Evolutionary conservation across 345 rosid genomes (phyloP), one percentile per base, ranked within the genome.

Genomic region (Corchorus capsularis): DNA sequence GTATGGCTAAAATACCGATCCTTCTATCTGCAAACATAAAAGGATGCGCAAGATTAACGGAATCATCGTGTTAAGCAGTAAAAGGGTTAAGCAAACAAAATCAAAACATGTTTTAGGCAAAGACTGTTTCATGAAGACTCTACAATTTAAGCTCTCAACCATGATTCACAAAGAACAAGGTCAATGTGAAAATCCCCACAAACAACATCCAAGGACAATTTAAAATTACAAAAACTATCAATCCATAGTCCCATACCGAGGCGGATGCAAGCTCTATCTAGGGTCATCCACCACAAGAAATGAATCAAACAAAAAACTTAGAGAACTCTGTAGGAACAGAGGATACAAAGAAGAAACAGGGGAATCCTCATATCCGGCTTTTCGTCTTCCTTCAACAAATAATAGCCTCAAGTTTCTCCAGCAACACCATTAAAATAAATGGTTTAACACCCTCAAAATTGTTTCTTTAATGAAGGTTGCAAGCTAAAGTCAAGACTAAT

Each of bases 311-410:
- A 16, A 17, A 19, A 65, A 53, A 53, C 47, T 35, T 8, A 1
- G 4, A 60, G 5, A 22, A 20, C 13, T 22, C 50, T 47, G 3
- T 49, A 32, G 4, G 32, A 73, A 49, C 63, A 46, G 32, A 68
- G 39, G 64, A 66, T 34, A 15, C 17, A n/a, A 14, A 50, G 50
- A 50, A 22, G 67, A 50, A 77, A 37, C 53, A 63, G 67, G 62
- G 54, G 75, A 80, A 79, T 80, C 71, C 63, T 37, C 64, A 71
- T 61, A 74, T 50, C 35, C 74, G 57, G 63, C 41, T 75, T 63
- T 60, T 14, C 15, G 39, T 13, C 61, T 68, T 45, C 15, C 16
- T 39, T 27, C 22, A 72, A 75, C 74, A 53, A 45, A 39, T 47
- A 47, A 22, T 3, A 66, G 16, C 62, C 22, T 16, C 59, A 69